Evolutionary conservation across 805 yeast species (phyloP).

Genomic region (Hanseniaspora lachancei): DNA sequence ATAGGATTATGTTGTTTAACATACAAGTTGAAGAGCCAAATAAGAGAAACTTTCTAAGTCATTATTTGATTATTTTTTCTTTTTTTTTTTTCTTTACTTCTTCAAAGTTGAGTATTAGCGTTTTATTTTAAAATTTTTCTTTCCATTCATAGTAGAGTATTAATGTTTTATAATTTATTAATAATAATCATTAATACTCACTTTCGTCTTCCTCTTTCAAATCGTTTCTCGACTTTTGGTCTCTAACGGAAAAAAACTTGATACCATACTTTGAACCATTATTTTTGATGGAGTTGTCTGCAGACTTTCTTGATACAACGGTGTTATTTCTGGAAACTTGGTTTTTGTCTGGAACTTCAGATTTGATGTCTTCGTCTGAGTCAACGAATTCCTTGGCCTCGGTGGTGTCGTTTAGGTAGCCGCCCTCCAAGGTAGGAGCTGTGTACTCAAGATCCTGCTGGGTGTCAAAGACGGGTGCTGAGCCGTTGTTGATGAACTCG

Average conservation of each 20-base stretch:
- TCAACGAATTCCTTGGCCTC: background rate
- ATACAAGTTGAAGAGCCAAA: too few relatives aligned
- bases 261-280: conserved; percentile 38
- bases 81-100: too few relatives aligned
- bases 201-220: conserved; percentile 31
- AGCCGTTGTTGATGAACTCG: conserved; percentile 3
- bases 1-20: background rate
- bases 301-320: conserved; percentile 10
- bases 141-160: background rate
- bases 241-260: conserved; percentile 64
- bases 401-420: background rate
- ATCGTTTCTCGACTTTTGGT: conserved; percentile 29
- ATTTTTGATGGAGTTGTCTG: conserved; percentile 17
- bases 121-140: too few relatives aligned
- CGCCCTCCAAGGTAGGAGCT: background rate
- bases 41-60: too few relatives aligned
- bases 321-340: conserved; percentile 13
- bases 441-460: background rate
- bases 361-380: conserved; percentile 10
- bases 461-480: background rate
- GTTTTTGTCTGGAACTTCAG: conserved; percentile 12
- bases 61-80: too few relatives aligned
- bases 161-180: background rate
- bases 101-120: too few relatives aligned
- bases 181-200: background rate